Conservation (phyloP, 495 filamentous ascomycete species). For the Cercophora sp. region DNA sequence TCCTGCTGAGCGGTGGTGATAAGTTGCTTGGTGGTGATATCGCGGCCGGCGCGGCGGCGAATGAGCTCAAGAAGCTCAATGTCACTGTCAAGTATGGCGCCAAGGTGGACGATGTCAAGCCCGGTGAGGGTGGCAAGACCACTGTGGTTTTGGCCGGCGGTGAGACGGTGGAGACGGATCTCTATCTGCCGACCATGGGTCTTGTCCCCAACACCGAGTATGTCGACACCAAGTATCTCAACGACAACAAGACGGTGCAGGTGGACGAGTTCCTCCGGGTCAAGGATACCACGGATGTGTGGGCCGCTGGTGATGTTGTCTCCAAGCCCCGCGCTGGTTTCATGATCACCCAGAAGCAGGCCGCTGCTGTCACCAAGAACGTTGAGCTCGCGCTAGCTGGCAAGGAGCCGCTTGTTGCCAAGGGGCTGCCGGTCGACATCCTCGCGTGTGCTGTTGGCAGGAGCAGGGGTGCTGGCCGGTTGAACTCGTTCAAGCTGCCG, state of each 20-base stretch:
- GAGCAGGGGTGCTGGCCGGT: constrained; percentile 36
- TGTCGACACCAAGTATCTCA: constrained; percentile 48
- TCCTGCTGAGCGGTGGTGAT: constrained; percentile 41
- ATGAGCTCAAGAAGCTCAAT: constrained; percentile 48
- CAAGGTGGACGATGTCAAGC: constrained; percentile 26
- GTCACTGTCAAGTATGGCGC: constrained; percentile 43
- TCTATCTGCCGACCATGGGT: constrained; percentile 63
- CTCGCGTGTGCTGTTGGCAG: constrained; percentile 38
- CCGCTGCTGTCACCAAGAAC: constrained; percentile 43
- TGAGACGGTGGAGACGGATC: constrained; percentile 45
- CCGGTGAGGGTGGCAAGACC: constrained; percentile 27
- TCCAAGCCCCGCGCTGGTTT: constrained; percentile 43
- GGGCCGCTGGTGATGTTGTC: constrained; percentile 52
- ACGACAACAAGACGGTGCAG: constrained; percentile 45
- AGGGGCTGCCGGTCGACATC: constrained; percentile 41
- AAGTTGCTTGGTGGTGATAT: constrained; percentile 40
- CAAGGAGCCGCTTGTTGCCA: constrained; percentile 30
- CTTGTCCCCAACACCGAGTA: constrained; percentile 58
- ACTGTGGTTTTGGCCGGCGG: constrained; percentile 36
- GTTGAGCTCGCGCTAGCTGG: constrained; percentile 35
- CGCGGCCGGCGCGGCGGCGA: constrained; percentile 27
- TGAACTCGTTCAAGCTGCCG: constrained; percentile 35
- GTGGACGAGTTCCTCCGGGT: constrained; percentile 56
- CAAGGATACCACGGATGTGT: constrained; percentile 40
- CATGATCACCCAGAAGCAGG: constrained; percentile 46